Conservation (phyloP, 176 grass and related monocot species). For the Raddia distichophylla region DNA sequence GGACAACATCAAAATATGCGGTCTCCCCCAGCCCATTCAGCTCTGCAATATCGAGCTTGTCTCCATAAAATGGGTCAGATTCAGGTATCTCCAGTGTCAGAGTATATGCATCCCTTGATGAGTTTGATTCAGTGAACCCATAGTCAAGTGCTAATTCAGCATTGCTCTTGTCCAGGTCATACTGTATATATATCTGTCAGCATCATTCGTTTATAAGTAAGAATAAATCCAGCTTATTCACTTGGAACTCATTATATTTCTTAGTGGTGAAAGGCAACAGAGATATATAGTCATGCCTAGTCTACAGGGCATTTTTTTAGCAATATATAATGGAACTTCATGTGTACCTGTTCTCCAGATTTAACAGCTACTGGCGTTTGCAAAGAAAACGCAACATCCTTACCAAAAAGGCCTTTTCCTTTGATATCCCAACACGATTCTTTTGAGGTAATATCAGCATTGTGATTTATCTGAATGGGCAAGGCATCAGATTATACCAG, state of each 20-base stretch:
- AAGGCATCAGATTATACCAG: conserved; percentile 34
- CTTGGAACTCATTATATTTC: neutral
- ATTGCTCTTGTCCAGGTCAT: conserved; percentile 88
- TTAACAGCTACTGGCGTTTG: conserved; percentile 64
- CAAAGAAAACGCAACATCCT: conserved; percentile 76
- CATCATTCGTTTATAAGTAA: conserved; percentile 24
- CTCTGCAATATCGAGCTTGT: conserved; percentile 93
- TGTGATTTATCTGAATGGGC: conserved; percentile 80
- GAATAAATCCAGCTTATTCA: conserved; percentile 30
- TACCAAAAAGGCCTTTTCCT: conserved; percentile 80
- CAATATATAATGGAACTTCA: conserved; percentile 21
- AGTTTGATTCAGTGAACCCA: conserved; percentile 73
- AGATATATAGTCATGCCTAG: neutral
- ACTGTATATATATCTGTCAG: conserved; percentile 84
- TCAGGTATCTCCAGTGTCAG: conserved; percentile 84
- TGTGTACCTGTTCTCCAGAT: conserved; percentile 73
- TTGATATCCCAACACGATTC: conserved; percentile 91
- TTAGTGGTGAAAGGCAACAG: neutral
- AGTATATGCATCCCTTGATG: conserved; percentile 72
- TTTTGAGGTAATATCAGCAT: conserved; percentile 57
- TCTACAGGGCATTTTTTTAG: conserved; percentile 5
- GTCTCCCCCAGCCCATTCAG: conserved; percentile 76
- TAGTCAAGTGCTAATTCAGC: conserved; percentile 88
- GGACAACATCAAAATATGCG: conserved; percentile 85
- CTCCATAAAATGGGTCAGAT: conserved; percentile 89